A percentile compares a stretch with the other conserved stretches of the same genome.
Conservation (phyloP, 352 stramenopile genomes). For the Pythium insidiosum region DNA sequence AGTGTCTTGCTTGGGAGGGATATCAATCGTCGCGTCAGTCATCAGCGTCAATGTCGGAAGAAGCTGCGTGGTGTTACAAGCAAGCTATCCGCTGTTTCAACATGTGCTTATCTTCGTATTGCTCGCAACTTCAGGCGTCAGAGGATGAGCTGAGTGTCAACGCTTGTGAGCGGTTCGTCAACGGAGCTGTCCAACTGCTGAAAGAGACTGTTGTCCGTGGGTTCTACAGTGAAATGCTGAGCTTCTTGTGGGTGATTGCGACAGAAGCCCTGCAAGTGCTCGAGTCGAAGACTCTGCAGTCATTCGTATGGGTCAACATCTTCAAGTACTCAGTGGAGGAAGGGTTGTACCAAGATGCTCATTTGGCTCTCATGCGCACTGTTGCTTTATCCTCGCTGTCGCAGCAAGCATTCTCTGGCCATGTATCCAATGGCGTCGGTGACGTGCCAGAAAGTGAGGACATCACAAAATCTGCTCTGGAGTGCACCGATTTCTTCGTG, state of each 20-base stretch:
- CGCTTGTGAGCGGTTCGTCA: conserved; percentile 46
- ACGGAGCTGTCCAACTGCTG: conserved; percentile 46
- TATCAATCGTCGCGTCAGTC: no score
- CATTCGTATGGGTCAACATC: conserved; percentile 77
- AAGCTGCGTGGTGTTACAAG: conserved; percentile 57
- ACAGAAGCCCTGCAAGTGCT: conserved; percentile 38
- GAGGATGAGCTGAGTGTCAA: conserved; percentile 14
- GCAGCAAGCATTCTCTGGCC: conserved; percentile 4
- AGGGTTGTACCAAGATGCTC: conserved; percentile 44
- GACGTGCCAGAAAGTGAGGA: conserved; percentile 6
- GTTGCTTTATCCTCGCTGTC: conserved; percentile 29
- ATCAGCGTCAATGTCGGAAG: conserved; percentile 23
- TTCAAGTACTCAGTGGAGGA: conserved; percentile 77
- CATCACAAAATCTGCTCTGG: conserved; percentile 28
- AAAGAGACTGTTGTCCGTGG: conserved; percentile 61
- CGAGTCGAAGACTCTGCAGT: conserved; percentile 33
- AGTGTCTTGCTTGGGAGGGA: conserved; percentile 59
- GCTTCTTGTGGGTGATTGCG: conserved; percentile 58
- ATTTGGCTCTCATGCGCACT: conserved; percentile 67
- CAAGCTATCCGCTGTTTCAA: conserved; percentile 67
- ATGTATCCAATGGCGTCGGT: conserved; percentile 1
- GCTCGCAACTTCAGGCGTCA: conserved; percentile 25
- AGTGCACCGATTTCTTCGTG: conserved; percentile 67
- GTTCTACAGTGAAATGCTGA: conserved; percentile 43
- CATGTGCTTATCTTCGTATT: conserved; percentile 56